Evolutionary conservation across 768 basidiomycete genomes (phyloP), one percentile per base, ranked within the genome.

Genomic region (Wakefieldia striispora): DNA sequence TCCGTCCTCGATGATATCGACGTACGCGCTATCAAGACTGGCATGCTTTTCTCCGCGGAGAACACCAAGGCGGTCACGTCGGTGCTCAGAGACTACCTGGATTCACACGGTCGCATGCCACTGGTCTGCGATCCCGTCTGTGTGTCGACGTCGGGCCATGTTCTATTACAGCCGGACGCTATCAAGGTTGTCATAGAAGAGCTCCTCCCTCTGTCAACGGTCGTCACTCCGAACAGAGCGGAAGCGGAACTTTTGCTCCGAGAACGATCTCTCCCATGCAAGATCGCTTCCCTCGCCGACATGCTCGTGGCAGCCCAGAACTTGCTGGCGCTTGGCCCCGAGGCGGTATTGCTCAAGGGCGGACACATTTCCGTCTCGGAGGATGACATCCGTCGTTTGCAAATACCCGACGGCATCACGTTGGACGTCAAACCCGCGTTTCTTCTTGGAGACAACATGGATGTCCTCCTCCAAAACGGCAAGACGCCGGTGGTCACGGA

Each of bases 61-160:
- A 81, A 75, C 39, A 79, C 81, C 20, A 68, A 63, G 11, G 72
- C 76, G 0, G 75, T 91, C 4, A 77, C 79, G 2, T 52, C 66
- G 2, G 70, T 78, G 11, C 74, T 94, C 37, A 75, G 66, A 37
- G 37, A 55, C 0, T 70, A 75, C 53, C 80, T 75, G 59, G 45
- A 57, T 16, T 31, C 49, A 6, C 53, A 60, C 11, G 51, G 50
- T 10, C 54, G 68, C 24, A 77, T 83, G 0, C 80, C 82, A 1
- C 70, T 94, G 17, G 80, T 95, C 23, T 82, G 90, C 52, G 94
- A 97, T 62, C 93, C 94, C 0, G 93, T 97, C 10, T 92, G 85
- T 60, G 88, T 95, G 2, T 91, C 91, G 3, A 95, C 94, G 0
- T 91, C 90, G 0, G 92, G 92, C 2, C 89, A 94, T 61, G 80